Conservation (phyloP, 2,329 filamentous ascomycete species). For the Saccharata proteae region DNA sequence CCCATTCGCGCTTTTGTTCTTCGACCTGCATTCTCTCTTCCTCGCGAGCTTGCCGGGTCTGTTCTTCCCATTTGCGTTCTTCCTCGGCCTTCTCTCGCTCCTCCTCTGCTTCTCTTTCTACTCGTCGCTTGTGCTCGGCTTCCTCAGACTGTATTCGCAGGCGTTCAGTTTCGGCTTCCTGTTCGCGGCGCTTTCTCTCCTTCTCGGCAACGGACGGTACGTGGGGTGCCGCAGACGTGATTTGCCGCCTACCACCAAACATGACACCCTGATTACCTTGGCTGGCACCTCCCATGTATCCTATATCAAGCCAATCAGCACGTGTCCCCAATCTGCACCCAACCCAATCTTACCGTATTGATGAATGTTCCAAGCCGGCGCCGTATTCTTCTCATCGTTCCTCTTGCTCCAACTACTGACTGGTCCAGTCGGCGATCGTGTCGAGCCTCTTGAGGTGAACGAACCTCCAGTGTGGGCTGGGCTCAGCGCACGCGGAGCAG, state of each 20-base stretch:
- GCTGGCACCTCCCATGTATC: conserved; percentile 94
- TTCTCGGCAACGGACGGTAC: conserved; percentile 80
- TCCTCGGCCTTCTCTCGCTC: conserved; percentile 50
- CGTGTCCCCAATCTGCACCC: background rate
- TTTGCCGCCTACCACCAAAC: conserved; percentile 85
- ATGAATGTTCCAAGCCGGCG: conserved; percentile 94
- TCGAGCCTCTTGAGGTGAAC: conserved; percentile 47
- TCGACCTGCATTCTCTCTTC: conserved; percentile 48
- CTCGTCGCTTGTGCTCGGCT: conserved; percentile 34
- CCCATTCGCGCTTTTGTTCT: conserved; percentile 61
- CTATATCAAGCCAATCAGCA: conserved; percentile 8
- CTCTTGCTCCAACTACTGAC: conserved; percentile 87
- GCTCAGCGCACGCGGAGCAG: conserved; percentile 28
- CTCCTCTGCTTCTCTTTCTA: conserved; percentile 48
- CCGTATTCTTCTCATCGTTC: conserved; percentile 65
- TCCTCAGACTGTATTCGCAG: conserved; percentile 39
- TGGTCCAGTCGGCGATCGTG: conserved; percentile 35
- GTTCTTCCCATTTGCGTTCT: conserved; percentile 54
- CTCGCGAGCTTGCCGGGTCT: conserved; percentile 47
- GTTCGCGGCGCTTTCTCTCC: conserved; percentile 52
- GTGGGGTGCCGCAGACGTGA: conserved; percentile 67
- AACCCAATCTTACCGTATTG: conserved; percentile 52
- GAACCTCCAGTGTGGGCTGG: conserved; percentile 39
- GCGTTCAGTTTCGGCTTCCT: conserved; percentile 43
- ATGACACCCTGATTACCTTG: conserved; percentile 90